Base-by-base conservation (phyloP, 352 stramenopile genomes). In the Phytophthora megakarya region DNA sequence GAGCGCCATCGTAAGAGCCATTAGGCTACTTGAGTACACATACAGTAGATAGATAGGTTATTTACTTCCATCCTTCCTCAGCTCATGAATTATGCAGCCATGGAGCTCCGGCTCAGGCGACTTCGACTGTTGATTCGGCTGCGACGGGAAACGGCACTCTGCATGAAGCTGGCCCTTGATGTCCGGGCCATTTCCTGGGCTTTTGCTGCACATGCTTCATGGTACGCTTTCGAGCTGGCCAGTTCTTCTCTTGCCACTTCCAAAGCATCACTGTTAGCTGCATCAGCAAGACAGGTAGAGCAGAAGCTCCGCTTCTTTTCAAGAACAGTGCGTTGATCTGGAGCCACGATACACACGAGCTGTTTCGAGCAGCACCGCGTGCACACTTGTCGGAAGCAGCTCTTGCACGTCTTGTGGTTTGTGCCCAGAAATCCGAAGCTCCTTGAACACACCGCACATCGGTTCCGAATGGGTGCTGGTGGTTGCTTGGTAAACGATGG, bases 161-260 rank as follows among this genome's bases (percentile, higher is more conserved):
- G 52, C 47, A 60, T 51, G 18, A 66, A 65, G 25, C 56, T 69
- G n/a, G 22, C 19, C 28, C 26, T 59, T 10, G 62, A 69, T 45
- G 57, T 16, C 13, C 21, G 46, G 5, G 53, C 63, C 63, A 70
- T 70, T 30, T 61, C 53, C 40, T 75, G 48, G 26, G 63, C 51
- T 28, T 73, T 56, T 1, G 47, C 58, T 18, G 51, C 28, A 23
- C 64, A 73, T 15, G 49, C 48, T 30, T 76, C 68, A 35, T 59
- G 49, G 37, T 59, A 70, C 13, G 49, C 58, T 38, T 73, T 65
- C 19, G 58, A 73, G 38, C 53, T 76, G 26, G 39, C 54, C 26
- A 80, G 44, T 48, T 80, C 72, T 37, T 80, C 72, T 40, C 60
- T 56, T 3, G 68, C 72, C 6, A 80, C 62, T 51, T 62, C 65